A percentile compares a stretch with the other conserved stretches of the same genome.
phyloP scores from a whole-genome alignment of 148 eudicot species.

The Arbutus unedo region DNA sequence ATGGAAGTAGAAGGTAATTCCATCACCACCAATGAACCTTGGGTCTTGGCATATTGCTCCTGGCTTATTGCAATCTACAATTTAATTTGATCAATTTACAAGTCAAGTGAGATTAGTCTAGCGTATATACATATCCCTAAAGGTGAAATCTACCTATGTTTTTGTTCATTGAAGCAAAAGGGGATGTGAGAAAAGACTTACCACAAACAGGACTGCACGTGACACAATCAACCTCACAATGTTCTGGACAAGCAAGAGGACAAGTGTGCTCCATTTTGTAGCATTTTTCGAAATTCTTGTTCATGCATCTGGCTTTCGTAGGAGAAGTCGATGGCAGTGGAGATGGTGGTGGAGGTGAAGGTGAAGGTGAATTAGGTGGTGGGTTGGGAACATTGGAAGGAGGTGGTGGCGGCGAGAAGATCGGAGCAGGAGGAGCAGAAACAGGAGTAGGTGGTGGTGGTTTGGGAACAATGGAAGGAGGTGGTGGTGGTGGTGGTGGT shows the following conservation, averaged over 20 bases:
- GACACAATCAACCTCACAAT: slow-evolving; percentile 53
- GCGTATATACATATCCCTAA: not conserved
- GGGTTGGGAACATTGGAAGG: too few relatives aligned
- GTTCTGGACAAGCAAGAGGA: slow-evolving; percentile 37
- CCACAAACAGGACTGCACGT: slow-evolving; percentile 53
- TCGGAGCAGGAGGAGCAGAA: slow-evolving; percentile 3
- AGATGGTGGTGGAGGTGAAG: not conserved
- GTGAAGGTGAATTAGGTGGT: not conserved
- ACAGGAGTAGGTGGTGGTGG: not conserved
- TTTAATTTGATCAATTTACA: too few relatives aligned
- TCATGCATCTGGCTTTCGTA: slow-evolving; percentile 42
- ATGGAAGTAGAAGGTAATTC: slow-evolving; percentile 38
- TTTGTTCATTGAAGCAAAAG: not conserved
- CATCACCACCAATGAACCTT: slow-evolving; percentile 33
- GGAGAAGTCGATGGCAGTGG: slow-evolving; percentile 2
- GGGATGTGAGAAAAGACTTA: slow-evolving; percentile 19
- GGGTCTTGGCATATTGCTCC: slow-evolving; percentile 39
- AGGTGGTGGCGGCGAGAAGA: not conserved
- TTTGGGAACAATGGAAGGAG: not conserved
- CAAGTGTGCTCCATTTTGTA: slow-evolving; percentile 34
- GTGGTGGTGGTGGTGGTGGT: not conserved
- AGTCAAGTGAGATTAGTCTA: not conserved
- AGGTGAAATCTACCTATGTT: too few relatives aligned
- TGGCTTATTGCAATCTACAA: slow-evolving; percentile 28
- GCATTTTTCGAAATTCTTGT: slow-evolving; percentile 28